A percentile compares a stretch with the other conserved stretches of the same genome.
Conservation (phyloP, 1,284 basidiomycete genomes). For the Pascua guehoae region DNA sequence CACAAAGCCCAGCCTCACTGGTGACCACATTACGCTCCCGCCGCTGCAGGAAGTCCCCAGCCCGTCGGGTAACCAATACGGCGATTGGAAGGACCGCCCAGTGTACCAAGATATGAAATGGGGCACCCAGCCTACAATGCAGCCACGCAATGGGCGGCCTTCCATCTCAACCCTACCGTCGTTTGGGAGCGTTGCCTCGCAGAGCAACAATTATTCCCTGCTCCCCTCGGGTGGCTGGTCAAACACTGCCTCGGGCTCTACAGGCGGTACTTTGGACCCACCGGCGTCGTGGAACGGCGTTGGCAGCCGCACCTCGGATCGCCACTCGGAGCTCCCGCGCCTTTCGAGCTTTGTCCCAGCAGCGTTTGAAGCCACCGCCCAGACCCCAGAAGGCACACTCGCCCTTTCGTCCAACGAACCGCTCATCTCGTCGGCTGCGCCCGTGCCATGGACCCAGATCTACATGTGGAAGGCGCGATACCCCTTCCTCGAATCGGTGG, state of each 20-base stretch:
- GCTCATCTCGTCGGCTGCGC: not conserved
- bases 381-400: not conserved
- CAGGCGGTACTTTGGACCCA: no score
- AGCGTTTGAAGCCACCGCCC: slow-evolving; percentile 7
- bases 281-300: slow-evolving; percentile 4
- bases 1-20: slow-evolving; percentile 3
- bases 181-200: slow-evolving; percentile 8
- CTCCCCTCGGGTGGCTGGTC: not conserved
- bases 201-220: slow-evolving; percentile 2
- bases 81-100: slow-evolving; percentile 13
- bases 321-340: not conserved
- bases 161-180: slow-evolving; percentile 8
- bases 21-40: not conserved
- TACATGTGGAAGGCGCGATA: slow-evolving; percentile 10
- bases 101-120: slow-evolving; percentile 8
- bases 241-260: no score
- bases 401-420: slow-evolving; percentile 7
- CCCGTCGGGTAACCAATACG: slow-evolving; percentile 1
- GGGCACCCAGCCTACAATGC: slow-evolving; percentile 1
- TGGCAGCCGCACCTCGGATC: not conserved
- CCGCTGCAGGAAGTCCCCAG: slow-evolving; percentile 13
- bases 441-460: slow-evolving; percentile 7
- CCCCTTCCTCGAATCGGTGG: slow-evolving; percentile 13
- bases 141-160: slow-evolving; percentile 4
- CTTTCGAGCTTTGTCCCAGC: slow-evolving; percentile 7